Base-by-base conservation (phyloP, 805 yeast species). In the Helenozyma baotianmanensis region DNA sequence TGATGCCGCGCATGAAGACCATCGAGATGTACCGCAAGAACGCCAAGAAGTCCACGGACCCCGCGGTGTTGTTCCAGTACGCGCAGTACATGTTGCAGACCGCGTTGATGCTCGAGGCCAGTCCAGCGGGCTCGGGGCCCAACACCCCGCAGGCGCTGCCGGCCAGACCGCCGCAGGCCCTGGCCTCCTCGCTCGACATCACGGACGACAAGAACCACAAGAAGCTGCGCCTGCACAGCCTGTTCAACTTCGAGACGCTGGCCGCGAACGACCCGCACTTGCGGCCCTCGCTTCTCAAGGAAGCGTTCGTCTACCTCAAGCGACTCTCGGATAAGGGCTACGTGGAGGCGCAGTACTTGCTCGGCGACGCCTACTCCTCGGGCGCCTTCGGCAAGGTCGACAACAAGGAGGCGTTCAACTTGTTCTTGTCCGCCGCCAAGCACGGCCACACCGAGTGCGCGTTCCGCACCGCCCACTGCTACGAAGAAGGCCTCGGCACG, bases 401-500 rank as follows among this genome's bases (percentile, higher is more conserved):
- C 32, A 72, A 81, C 47, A 76, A 73, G 42, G 89, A 84, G 44
- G 82, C 97, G 2, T 80, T 86, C 47, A 46, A 57, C 2, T 70
- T 85, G 35, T 92, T 92, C 55, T 88, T 82, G 52, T 67, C 84
- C 22, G 96, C 97, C 6, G 96, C 96, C 3, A 90, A 92, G 54
- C 90, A 86, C 48, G 92, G 90, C 17, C 97, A 90, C 55, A 72
- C 83, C 4, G 97, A 90, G 56, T 77, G 92, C 30, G 88, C 96
- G 1, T 92, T 84, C 60, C 74, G 97, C 47, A 84, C 96, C 0
- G 86, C 97, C 0, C 74, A 83, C 34, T 90, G 96, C 59, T 84
- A 81, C 47, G 95, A 89, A 58, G 94, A 88, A 59, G 98, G 98
- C 12, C 67, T 89, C 58, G 98, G 98, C 4, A 82, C 90, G 4